Base-by-base conservation (phyloP, 768 basidiomycete species). In the Lentinula raphanica region DNA sequence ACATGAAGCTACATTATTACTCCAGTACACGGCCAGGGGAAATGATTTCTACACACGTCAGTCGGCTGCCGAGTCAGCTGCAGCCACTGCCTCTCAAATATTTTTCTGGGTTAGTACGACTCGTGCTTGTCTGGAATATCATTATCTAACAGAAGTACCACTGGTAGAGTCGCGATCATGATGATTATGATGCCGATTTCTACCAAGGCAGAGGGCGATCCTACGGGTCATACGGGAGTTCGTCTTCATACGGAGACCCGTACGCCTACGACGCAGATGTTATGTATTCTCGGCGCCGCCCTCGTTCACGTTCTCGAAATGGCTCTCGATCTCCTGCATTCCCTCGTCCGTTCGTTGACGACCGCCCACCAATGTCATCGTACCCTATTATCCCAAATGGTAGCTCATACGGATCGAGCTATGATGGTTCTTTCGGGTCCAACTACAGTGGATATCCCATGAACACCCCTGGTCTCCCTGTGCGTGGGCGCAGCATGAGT, bases 21-120 rank as follows among this genome's bases (percentile, higher is more conserved):
- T 86, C 67, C 76, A 79, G 39, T 82, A 75, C 60, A 71, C 82
- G 11, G 69, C 74, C 9, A 77, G 80, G 19, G 66, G 71, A 0
- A 59, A 69, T 40, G 78, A 85, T 63, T 69, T 70, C 9, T 79
- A 79, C 60, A 73, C 79, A 1, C 76, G 81, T 23, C 71, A 74
- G 36, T 73, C 74, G 48, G 81, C 85, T 12, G 79, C 81, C 28
- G 88, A 89, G 64, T 74, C 85, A 0, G 87, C 88, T 1, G 87
- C 86, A 17, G 79, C 83, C 40, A 88, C 87, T 0, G 87, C 85
- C 1, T 80, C 81, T 13, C 72, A 77, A 27, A 79, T 88, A 32
- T 86, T 85, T 56, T 77, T 76, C 60, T 73, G 79, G 68, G 84
- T 84, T 35, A 51, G 74, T 64, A 6, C 44, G 45, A 39, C 23